These are phyloP conservation scores for Hymenoscyphus fructigenus DNA, from an alignment of 2,329 filamentous ascomycete species.

Conservation along the genomic window DNA sequence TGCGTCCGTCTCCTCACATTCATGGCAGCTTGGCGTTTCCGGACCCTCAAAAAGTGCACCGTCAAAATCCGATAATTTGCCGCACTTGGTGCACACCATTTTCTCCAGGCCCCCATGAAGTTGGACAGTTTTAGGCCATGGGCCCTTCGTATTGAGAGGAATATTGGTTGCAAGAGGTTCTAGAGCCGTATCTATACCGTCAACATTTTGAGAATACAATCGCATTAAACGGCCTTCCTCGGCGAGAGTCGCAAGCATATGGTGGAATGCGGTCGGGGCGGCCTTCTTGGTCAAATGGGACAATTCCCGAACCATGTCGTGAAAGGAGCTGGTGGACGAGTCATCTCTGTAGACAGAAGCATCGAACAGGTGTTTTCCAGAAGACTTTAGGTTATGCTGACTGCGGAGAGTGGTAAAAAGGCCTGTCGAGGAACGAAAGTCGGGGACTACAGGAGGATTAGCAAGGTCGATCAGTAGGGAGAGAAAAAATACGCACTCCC, in stretches of 20 bases:
- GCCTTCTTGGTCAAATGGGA: constrained; percentile 76
- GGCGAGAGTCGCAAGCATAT: constrained; percentile 86
- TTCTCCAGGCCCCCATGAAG: constrained; percentile 91
- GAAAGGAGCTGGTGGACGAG: constrained; percentile 83
- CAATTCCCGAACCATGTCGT: constrained; percentile 91
- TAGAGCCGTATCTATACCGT: constrained; percentile 87
- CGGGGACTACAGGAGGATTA: constrained; percentile 63
- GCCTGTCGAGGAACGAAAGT: constrained; percentile 89
- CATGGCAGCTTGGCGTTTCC: constrained; percentile 74
- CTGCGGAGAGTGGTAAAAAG: constrained; percentile 83
- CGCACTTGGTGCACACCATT: constrained; percentile 96
- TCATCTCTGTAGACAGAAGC: constrained; percentile 96
- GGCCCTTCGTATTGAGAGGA: constrained; percentile 77
- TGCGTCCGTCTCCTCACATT: constrained; percentile 72
- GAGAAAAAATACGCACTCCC: constrained; percentile 63
- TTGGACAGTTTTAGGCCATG: constrained; percentile 92
- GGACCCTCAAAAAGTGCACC: constrained; percentile 79
- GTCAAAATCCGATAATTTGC: constrained; percentile 72
- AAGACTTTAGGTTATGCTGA: constrained; percentile 88
- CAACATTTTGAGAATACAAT: constrained; percentile 95
- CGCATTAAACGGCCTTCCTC: constrained; percentile 83
- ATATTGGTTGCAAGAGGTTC: constrained; percentile 76
- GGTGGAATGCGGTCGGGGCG: constrained; percentile 84
- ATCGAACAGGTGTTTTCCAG: constrained; percentile 94
- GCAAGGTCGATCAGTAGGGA: constrained; percentile 14